Conservation (phyloP, 805 yeast genomes). For the Candida adriatica region DNA sequence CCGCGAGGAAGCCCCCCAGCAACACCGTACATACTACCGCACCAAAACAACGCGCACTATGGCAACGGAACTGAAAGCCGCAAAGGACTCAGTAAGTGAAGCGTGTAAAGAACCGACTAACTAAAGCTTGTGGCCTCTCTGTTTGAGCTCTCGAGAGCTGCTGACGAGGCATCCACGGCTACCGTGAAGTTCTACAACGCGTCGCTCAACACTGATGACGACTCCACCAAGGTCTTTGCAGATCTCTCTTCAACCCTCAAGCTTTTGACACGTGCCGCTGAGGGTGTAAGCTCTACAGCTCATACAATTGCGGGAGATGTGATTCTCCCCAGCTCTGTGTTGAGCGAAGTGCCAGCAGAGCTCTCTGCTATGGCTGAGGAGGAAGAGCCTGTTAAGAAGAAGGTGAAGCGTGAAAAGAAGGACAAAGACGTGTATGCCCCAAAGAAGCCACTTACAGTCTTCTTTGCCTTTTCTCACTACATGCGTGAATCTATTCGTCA, state of each 20-base stretch:
- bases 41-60: slow-evolving; percentile 3
- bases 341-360: neutral
- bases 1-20: slow-evolving; percentile 1
- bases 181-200: slow-evolving; percentile 69
- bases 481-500: slow-evolving; percentile 65
- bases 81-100: slow-evolving; percentile 21
- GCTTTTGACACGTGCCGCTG: slow-evolving; percentile 31
- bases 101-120: neutral
- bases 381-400: slow-evolving; percentile 26
- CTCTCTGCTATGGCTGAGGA: slow-evolving; percentile 2
- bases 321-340: slow-evolving; percentile 4
- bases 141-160: slow-evolving; percentile 79
- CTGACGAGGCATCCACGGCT: slow-evolving; percentile 76
- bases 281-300: slow-evolving; percentile 24
- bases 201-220: slow-evolving; percentile 39
- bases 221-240: slow-evolving; percentile 37
- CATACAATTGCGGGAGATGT: slow-evolving; percentile 12
- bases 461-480: slow-evolving; percentile 70
- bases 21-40: too few relatives aligned
- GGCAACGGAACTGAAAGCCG: slow-evolving; percentile 21
- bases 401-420: slow-evolving; percentile 36
- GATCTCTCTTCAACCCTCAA: slow-evolving; percentile 36
- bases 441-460: slow-evolving; percentile 86
- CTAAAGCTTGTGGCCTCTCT: slow-evolving; percentile 70
- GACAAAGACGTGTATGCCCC: slow-evolving; percentile 93